Evolutionary conservation across 2,329 filamentous ascomycete species (phyloP).

Genomic region (Alternaria viburni): DNA sequence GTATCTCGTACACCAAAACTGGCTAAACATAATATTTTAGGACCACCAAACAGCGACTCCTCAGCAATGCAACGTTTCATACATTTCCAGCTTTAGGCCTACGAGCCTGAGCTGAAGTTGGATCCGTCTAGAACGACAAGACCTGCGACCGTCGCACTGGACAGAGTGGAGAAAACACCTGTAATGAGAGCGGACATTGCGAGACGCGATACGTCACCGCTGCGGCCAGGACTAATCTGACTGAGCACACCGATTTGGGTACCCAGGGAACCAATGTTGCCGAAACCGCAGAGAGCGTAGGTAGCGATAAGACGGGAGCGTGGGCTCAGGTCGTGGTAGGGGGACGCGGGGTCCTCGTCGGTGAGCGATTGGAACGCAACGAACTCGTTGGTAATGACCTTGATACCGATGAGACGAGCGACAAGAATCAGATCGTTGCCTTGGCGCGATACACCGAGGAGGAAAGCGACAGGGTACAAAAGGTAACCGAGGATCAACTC

Average conservation of each 20-base stretch:
- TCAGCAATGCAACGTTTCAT: slow-evolving; percentile 2
- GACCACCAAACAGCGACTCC: slow-evolving; percentile 7
- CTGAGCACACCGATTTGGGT: slow-evolving; percentile 88
- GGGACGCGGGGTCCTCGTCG: slow-evolving; percentile 47
- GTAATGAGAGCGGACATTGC: slow-evolving; percentile 79
- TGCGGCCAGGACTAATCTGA: slow-evolving; percentile 76
- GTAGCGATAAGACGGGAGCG: slow-evolving; percentile 83
- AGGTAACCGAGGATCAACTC: slow-evolving; percentile 78
- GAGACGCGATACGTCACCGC: slow-evolving; percentile 76
- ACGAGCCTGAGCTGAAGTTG: slow-evolving; percentile 29
- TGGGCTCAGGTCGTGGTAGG: slow-evolving; percentile 66
- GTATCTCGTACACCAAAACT: slow-evolving; percentile 29
- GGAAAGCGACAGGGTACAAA: slow-evolving; percentile 78
- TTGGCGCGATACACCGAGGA: slow-evolving; percentile 75
- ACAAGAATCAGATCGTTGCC: slow-evolving; percentile 71
- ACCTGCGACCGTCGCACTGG: slow-evolving; percentile 64
- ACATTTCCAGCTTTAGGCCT: not conserved
- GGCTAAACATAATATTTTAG: slow-evolving; percentile 25
- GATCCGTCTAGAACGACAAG: slow-evolving; percentile 62
- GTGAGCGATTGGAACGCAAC: slow-evolving; percentile 70
- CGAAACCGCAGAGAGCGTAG: slow-evolving; percentile 77
- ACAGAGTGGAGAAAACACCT: slow-evolving; percentile 79
- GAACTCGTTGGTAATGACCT: slow-evolving; percentile 87
- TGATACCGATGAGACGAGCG: slow-evolving; percentile 78
- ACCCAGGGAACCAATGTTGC: slow-evolving; percentile 85